Conservation (phyloP, 1,139 yeast species). For the Pichia sp. region DNA sequence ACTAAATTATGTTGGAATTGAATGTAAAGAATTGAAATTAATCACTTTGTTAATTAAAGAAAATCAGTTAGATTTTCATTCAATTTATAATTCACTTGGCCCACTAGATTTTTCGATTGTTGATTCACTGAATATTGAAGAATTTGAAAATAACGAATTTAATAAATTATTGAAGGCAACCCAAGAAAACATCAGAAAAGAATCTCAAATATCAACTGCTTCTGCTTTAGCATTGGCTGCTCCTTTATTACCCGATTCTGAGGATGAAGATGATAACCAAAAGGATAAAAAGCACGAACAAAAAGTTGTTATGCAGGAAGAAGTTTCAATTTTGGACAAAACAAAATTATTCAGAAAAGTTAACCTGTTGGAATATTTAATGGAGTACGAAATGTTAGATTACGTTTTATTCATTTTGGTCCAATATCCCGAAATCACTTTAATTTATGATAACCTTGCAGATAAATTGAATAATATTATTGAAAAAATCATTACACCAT, state of each 20-base stretch:
- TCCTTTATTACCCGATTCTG: conserved; percentile 67
- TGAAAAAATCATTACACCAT: conserved; percentile 45
- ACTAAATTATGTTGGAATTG: conserved; percentile 27
- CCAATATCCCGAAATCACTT: conserved; percentile 57
- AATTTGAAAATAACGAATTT: conserved; percentile 33
- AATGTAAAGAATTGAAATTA: conserved; percentile 41
- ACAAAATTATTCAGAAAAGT: conserved; percentile 28
- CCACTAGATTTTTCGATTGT: conserved; percentile 33
- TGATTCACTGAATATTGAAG: conserved; percentile 27
- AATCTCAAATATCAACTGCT: conserved; percentile 59
- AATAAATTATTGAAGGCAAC: conserved; percentile 38
- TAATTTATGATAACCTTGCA: conserved; percentile 47
- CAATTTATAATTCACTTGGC: conserved; percentile 50
- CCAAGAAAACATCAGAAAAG: conserved; percentile 50
- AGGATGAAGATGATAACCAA: conserved; percentile 29
- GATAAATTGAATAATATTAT: conserved; percentile 47
- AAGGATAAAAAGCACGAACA: conserved; percentile 13
- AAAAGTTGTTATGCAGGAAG: conserved; percentile 1
- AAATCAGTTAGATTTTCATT: conserved; percentile 61
- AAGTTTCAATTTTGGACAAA: conserved; percentile 16
- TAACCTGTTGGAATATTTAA: conserved; percentile 45
- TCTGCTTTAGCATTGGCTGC: conserved; percentile 87
- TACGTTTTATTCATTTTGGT: conserved; percentile 59
- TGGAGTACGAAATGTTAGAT: conserved; percentile 58
- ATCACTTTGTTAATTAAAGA: conserved; percentile 54